phyloP scores from a whole-genome alignment of 208 protist species.

The Trypanosoma grayi region DNA sequence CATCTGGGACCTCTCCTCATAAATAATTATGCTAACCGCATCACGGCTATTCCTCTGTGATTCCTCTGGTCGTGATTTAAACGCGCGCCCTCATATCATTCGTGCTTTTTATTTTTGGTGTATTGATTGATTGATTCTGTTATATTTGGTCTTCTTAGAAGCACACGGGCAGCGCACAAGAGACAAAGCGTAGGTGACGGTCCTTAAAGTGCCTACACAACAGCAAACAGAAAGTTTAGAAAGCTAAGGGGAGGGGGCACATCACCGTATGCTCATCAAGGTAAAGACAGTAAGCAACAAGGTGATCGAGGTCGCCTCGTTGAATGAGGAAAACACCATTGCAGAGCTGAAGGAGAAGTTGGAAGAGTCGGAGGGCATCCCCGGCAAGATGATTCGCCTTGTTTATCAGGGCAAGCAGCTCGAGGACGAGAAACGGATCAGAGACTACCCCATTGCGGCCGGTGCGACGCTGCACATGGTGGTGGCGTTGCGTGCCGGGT shows the following conservation, averaged over 20 bases:
- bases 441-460: conserved; percentile 55
- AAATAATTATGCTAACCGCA: too few species aligned
- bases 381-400: conserved; percentile 77
- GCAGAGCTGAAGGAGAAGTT: conserved; percentile 74
- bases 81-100: too few species aligned
- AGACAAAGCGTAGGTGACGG: too few species aligned
- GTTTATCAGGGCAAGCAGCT: conserved; percentile 74
- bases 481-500: conserved; percentile 63
- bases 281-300: conserved; percentile 73
- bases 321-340: conserved; percentile 79
- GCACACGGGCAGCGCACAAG: too few species aligned
- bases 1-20: too few species aligned
- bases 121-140: too few species aligned
- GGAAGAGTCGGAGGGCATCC: conserved; percentile 77
- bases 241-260: neutral
- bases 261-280: conserved; percentile 42
- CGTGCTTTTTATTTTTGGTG: too few species aligned
- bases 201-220: too few species aligned
- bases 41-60: too few species aligned
- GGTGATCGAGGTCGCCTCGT: conserved; percentile 59
- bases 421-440: conserved; percentile 61
- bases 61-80: too few species aligned
- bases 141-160: too few species aligned
- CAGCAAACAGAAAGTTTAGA: too few species aligned
- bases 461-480: conserved; percentile 79